Evolutionary conservation across 2,329 filamentous ascomycete species (phyloP).

Genomic region (Neocatenulostroma microsporum): DNA sequence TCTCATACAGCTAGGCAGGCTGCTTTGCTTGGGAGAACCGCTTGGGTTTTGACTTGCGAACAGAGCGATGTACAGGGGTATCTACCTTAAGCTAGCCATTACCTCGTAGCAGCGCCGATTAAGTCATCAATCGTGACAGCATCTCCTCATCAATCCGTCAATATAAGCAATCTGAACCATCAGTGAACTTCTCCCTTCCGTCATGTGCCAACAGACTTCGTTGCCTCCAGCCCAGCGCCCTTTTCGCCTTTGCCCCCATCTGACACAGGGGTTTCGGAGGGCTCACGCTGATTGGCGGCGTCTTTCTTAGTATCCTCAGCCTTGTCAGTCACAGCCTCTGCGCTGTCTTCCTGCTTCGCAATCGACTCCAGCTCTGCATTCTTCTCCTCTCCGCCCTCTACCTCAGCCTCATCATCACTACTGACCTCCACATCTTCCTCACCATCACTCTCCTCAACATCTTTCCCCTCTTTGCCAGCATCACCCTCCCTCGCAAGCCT

Average conservation of each 20-base stretch:
- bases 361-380: conserved; percentile 4
- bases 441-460: conserved; percentile 11
- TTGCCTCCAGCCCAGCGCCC: conserved; percentile 6
- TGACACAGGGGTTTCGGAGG: conserved; percentile 19
- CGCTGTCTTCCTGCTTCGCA: background rate
- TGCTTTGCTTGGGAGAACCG: too few relatives aligned
- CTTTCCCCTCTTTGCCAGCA: conserved; percentile 8
- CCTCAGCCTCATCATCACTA: conserved; percentile 15
- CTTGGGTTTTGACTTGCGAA: too few relatives aligned
- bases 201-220: conserved; percentile 4
- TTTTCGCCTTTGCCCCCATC: conserved; percentile 9
- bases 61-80: too few relatives aligned
- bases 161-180: too few relatives aligned
- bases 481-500: conserved; percentile 49
- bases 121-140: too few relatives aligned
- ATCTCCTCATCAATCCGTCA: too few relatives aligned
- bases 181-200: too few relatives aligned
- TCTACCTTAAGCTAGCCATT: too few relatives aligned
- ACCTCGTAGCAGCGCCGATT: too few relatives aligned
- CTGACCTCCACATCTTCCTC: conserved; percentile 15
- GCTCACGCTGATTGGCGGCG: conserved; percentile 14
- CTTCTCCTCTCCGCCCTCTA: conserved; percentile 14
- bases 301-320: background rate
- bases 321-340: conserved; percentile 3
- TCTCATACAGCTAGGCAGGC: too few relatives aligned